Percentiles rank a stretch among this genome's conserved stretches.
Evolutionary conservation across 768 basidiomycete species (phyloP).

Genomic region (Sporobolomyces pararoseus): DNA sequence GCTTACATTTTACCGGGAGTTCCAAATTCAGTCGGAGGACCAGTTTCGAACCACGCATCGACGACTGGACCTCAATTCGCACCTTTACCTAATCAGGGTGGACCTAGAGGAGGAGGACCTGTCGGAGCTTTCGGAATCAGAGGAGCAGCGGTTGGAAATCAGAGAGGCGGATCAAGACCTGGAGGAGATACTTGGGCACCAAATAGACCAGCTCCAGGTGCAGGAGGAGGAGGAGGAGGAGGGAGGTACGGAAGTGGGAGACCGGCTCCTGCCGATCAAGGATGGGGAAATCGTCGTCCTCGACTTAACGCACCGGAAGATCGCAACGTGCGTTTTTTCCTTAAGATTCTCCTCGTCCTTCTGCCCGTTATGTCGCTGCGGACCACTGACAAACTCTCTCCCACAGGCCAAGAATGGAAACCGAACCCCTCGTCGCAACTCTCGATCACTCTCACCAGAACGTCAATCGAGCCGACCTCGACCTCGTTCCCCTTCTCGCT

Average conservation of each 20-base stretch:
- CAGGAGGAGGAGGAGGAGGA: background rate
- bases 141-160: background rate
- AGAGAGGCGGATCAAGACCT: background rate
- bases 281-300: constrained; percentile 13
- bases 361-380: too few relatives aligned
- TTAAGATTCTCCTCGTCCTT: background rate
- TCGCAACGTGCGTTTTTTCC: background rate
- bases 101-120: background rate
- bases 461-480: background rate
- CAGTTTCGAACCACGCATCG: background rate
- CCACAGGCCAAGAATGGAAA: background rate
- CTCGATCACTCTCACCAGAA: constrained; percentile 17
- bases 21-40: background rate
- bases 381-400: background rate
- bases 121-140: background rate
- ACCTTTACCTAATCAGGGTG: background rate
- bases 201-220: background rate
- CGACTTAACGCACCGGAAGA: background rate
- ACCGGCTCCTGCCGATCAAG: constrained; percentile 13
- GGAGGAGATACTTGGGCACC: constrained; percentile 25
- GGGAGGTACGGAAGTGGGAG: background rate
- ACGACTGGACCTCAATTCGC: background rate
- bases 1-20: constrained; percentile 18
- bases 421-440: constrained; percentile 8
- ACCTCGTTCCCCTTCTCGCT: constrained; percentile 6